Evolutionary conservation across 2,329 filamentous ascomycete species (phyloP), one percentile per base, ranked within the genome.

Genomic region (Nannizziopsis barbatae): DNA sequence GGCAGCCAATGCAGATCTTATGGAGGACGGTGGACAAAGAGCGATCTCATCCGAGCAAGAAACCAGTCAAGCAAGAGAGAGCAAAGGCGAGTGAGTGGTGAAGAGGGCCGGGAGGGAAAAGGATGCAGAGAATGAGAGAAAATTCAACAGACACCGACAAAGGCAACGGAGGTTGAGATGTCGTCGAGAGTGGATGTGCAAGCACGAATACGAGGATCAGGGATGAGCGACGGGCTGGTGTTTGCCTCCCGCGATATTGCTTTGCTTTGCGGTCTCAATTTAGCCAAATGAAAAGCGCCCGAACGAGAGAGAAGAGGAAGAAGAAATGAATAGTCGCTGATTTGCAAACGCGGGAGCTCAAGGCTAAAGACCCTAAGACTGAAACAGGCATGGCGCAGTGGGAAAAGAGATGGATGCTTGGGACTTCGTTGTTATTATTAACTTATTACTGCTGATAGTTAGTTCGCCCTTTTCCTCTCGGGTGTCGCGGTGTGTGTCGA

Each of bases 301-400:
- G 12, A 10, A 17, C 35, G 15, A 17, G 35, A 37, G 35, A 3
- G 35, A 37, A 37, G 35, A 37, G 15, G 35, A 37, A 37, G 35
- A 37, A 17, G 35, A 10, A n/a, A 9, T n/a, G 15, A 37, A 17
- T 37, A 35, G n/a, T 9, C 9, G 32, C 32, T 9, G 4, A 27
- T 4, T 27, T 27, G 22, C 22, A 27, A 27, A 27, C 22, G 22
- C 22, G 22, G 22, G 22, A 27, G 22, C 22, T 27, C 22, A 27
- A 27, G 22, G 22, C 22, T 27, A 3, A 27, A 27, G 22, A 37
- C 12, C 12, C 44, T 46, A 46, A 14, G 2, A 33, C 44, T 46
- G 36, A 40, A 46, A 18, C 44, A 15, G 44, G 44, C 22, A 46
- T 32, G 44, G 44, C 44, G 44, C 36, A 46, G 44, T 38, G 12